Base-by-base conservation (phyloP, 345 rosid genomes). In the Linum usitatissimum region DNA sequence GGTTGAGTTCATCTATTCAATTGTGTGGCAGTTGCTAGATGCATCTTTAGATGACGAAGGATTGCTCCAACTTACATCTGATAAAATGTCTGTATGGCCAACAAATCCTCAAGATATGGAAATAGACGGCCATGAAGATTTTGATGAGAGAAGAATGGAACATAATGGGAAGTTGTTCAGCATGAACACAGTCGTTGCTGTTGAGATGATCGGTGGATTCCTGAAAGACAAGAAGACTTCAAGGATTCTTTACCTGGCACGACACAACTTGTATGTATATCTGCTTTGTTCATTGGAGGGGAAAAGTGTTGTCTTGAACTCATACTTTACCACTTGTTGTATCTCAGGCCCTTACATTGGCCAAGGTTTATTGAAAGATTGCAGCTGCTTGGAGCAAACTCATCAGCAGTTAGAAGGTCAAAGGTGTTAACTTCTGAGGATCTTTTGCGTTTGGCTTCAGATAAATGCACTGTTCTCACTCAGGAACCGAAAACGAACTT, bases 21-120 rank as follows among this genome's bases (percentile, higher is more conserved):
- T 36, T 36, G 63, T 60, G 36, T 60, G 63, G 63, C 63, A 60
- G 48, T 19, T 60, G 45, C 63, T 60, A 34, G 63, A 60, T 60
- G 63, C 63, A 1, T 34, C 63, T 30, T 36, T 60, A 40, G 63
- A 60, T 36, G 63, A 60, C 36, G 63, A 60, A 36, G 63, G 63
- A 9, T 31, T 60, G 23, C 48, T 60, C 10, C 49, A 60, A 31
- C 45, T 31, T 30, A 14, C 63, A 23, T 18, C 19, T 5, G 63
- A 60, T 38, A 60, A 31, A 17, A 34, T 30, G 49, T n/a, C 48
- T 0, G 34, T 38, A 36, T 60, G 42, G 48, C 3, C 48, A 60
- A 60, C 21, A 38, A 60, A 60, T 8, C 21, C 42, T 60, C 63
- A 60, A 38, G 63, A 60, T 7, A 60, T 60, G 63, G 63, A 60